These are phyloP conservation scores for Cytospora piceicola DNA, from an alignment of 2,329 filamentous ascomycete genomes.

Conservation along the genomic window DNA sequence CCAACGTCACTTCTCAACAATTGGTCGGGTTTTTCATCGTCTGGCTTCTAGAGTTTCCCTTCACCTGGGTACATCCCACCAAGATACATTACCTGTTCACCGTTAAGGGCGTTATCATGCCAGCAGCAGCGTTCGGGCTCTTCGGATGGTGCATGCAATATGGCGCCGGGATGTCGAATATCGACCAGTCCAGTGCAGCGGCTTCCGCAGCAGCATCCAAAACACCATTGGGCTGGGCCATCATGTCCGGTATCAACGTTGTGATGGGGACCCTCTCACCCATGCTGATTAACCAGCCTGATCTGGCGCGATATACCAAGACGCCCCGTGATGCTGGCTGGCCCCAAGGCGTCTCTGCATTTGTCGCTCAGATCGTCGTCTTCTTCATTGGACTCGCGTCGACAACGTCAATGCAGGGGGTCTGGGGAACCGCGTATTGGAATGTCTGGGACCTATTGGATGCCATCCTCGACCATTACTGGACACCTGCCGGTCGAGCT, in stretches of 20 bases:
- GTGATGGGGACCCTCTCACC: slow-evolving; percentile 39
- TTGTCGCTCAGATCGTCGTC: slow-evolving; percentile 36
- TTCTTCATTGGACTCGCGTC: slow-evolving; percentile 39
- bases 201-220: slow-evolving; percentile 34
- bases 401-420: slow-evolving; percentile 41
- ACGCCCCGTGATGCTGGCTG: slow-evolving; percentile 39
- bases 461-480: slow-evolving; percentile 43
- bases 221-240: slow-evolving; percentile 41
- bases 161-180: slow-evolving; percentile 34
- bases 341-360: slow-evolving; percentile 38
- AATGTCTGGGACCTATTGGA: slow-evolving; percentile 43
- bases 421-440: slow-evolving; percentile 44
- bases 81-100: slow-evolving; percentile 43
- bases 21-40: slow-evolving; percentile 45
- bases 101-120: slow-evolving; percentile 43
- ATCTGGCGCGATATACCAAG: slow-evolving; percentile 43
- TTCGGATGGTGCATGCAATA: slow-evolving; percentile 42
- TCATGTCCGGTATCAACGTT: slow-evolving; percentile 45
- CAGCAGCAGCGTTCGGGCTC: slow-evolving; percentile 41
- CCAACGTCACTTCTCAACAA: slow-evolving; percentile 40
- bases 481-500: slow-evolving; percentile 37
- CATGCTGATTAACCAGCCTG: slow-evolving; percentile 37
- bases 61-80: slow-evolving; percentile 42
- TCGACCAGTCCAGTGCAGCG: slow-evolving; percentile 34
- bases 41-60: slow-evolving; percentile 46